phyloP scores from a whole-genome alignment of 1,284 basidiomycete genomes.

The Albatrellus sp. region DNA sequence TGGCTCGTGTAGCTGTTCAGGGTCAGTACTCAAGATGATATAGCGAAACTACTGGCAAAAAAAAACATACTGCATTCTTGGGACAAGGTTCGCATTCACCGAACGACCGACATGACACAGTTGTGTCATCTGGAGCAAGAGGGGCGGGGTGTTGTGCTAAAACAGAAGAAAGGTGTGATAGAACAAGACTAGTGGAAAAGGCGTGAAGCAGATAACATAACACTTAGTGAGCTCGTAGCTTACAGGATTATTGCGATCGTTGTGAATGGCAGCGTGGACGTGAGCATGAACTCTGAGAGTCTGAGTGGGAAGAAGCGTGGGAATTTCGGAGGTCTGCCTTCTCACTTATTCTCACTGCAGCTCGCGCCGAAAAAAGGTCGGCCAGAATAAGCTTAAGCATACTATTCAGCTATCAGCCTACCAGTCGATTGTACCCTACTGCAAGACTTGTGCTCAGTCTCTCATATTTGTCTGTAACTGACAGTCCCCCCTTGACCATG shows the following conservation, averaged over 20 bases:
- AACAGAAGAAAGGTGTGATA: conserved; percentile 7
- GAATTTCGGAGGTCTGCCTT: conserved; percentile 1
- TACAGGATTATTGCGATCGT: conserved; percentile 3
- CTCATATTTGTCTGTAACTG: neutral
- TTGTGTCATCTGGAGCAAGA: conserved; percentile 8
- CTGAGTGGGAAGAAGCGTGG: conserved; percentile 8
- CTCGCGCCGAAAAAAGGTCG: too few species aligned
- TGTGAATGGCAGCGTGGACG: conserved; percentile 3
- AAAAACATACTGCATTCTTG: conserved; percentile 49
- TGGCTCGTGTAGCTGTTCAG: conserved; percentile 60
- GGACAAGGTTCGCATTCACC: conserved; percentile 81
- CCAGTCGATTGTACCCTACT: neutral
- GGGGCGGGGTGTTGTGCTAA: conserved; percentile 3
- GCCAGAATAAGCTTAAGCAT: too few species aligned
- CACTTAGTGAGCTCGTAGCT: neutral
- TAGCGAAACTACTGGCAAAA: neutral
- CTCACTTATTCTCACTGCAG: too few species aligned
- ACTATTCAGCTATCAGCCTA: neutral
- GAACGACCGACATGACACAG: conserved; percentile 59
- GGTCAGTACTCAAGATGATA: conserved; percentile 1
- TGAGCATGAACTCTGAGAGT: conserved; percentile 3
- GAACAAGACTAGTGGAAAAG: conserved; percentile 2
- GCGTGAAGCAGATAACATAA: neutral
- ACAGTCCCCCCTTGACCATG: neutral
- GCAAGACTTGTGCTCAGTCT: neutral